Percentiles rank a stretch among this genome's conserved stretches.
Conservation (phyloP, 169 alveolate species). For the Perkinsus chesapeaki region DNA sequence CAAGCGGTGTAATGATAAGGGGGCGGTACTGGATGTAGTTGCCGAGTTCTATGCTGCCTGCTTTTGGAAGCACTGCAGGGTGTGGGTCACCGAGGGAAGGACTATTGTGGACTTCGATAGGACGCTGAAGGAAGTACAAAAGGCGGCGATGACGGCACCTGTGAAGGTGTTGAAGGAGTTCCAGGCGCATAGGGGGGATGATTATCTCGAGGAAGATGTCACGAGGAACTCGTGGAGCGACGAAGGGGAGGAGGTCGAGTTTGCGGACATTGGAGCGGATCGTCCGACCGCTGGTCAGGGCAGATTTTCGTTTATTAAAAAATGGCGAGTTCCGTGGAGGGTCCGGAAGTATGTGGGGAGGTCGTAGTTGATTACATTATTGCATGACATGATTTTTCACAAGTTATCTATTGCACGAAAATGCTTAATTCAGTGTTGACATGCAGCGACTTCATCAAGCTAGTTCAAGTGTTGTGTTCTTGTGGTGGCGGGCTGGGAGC, state of each 20-base stretch:
- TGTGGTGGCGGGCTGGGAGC: neutral
- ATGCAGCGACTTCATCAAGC: too few relatives aligned
- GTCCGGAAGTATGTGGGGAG: neutral
- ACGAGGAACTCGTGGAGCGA: neutral
- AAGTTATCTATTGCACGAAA: too few relatives aligned
- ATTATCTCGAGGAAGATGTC: neutral
- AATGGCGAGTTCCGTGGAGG: neutral
- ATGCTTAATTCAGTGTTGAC: too few relatives aligned
- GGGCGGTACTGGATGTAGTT: neutral
- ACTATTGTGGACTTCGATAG: neutral
- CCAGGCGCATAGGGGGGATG: neutral
- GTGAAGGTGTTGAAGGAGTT: neutral
- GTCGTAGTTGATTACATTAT: neutral
- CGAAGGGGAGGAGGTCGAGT: neutral
- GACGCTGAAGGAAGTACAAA: neutral
- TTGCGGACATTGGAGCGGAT: neutral
- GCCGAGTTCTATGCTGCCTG: neutral
- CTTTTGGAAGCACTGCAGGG: neutral
- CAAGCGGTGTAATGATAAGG: neutral
- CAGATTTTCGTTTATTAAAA: neutral
- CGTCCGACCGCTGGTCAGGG: neutral
- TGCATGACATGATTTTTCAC: too few relatives aligned
- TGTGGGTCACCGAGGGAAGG: neutral
- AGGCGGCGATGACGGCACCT: neutral
- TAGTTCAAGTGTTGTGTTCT: too few relatives aligned